Base-by-base conservation (phyloP, 2,329 filamentous ascomycete genomes). In the Teratosphaeria pseudoeucalypti region DNA sequence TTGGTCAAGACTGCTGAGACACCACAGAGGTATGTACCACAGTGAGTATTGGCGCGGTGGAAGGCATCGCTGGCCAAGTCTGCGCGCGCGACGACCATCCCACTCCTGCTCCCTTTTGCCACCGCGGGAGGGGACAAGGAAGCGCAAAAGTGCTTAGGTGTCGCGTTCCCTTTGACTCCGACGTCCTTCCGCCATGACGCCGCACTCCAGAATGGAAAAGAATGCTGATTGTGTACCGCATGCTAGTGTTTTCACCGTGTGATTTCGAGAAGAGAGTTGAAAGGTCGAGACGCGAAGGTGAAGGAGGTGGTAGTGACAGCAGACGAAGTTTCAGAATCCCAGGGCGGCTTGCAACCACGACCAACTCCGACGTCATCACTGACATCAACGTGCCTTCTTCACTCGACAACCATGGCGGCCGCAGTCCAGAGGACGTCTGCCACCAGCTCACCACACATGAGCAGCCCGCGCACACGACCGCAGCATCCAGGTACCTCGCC, bases 371-470 rank as follows among this genome's bases (percentile, higher is more conserved):
- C 58, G 58, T 60, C 62, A 63, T 62, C 55, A 26, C 57, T 49
- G 43, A 49, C 43, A 49, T 49, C 43, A 49, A 49, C 43, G 43
- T 49, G 43, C 43, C 43, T 49, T 49, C 43, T 23, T 29, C 53
- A 37, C 53, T 23, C 53, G 23, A 53, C 52, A 29, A 63, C 19
- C 58, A 58, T 59, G 58, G 60, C 66, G n/a, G 61, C 65, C n/a
- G 63, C 65, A 54, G 61, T 62, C 58, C 61, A 64, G 57, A 62
- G 65, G 57, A 60, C 61, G 34, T 66, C 65, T 53, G 63, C 65
- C 34, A 67, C 65, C 53, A 63, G 63, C 58, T 70, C 67, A 61
- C 67, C 68, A 32, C 68, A 67, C 58, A 58, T 67, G 55, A 60
- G 63, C 56, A 69, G 67, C 61, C 67, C 68, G 52, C 68, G 65